Evolutionary conservation across 2,329 filamentous ascomycete genomes (phyloP), one percentile per base, ranked within the genome.

Genomic region (Colletotrichum ledebouriae): DNA sequence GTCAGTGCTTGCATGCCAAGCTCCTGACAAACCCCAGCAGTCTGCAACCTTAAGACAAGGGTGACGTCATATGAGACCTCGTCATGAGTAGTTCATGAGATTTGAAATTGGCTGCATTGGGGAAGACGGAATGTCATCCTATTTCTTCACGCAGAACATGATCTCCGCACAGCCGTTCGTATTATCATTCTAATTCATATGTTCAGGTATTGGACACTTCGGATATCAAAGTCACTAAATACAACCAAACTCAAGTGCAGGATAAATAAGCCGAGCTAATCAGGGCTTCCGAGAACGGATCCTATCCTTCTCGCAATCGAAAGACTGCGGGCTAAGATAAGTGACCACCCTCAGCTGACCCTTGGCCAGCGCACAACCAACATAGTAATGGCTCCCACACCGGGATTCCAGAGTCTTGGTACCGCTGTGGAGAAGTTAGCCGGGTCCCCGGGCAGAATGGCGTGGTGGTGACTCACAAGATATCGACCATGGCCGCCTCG

Each of bases 331-430:
- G 55, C 65, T 68, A 12, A 68, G 61, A 33, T 68, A 68, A 13
- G 65, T 68, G 12, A 68, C 65, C 10, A 68, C 65, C 22, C 65
- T 64, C 22, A 68, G n/a, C 22, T 68, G 60, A 6, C 65, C 65
- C 55, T 68, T 68, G 12, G 52, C 49, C 55, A 68, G 22, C 11
- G 65, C 65, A 15, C 65, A 68, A 15, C 65, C 65, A 4, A 68
- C 65, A 20, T 68, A 68, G 41, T 68, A 68, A 3, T 68, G 65
- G 41, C 65, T 68, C 6, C 65, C 65, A n/a, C 65, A 68, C 11
- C 65, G 52, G 20, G 65, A 59, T 29, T 59, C 53, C 12, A 68
- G 61, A 9, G 65, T 68, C 22, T 64, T 68, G 22, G 20, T n/a
- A 12, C 60, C 65, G n/a, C 65, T 68, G 17, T 25, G 41, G 15